Conservation (phyloP, 495 filamentous ascomycete genomes). For the Ramalina peruviana region DNA sequence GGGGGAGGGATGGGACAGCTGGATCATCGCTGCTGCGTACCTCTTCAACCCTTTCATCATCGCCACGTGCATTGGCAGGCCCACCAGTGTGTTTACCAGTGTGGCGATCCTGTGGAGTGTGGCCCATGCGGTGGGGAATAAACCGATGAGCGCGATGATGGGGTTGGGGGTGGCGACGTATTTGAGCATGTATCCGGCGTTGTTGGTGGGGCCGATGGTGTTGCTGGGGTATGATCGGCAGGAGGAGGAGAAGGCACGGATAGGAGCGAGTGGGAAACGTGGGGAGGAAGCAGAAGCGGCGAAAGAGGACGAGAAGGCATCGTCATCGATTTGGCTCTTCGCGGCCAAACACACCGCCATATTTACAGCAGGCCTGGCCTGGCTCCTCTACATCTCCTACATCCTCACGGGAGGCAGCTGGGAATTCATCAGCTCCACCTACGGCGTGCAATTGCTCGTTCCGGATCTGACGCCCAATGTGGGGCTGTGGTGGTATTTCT, state of each 20-base stretch:
- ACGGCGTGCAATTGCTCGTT: conserved; percentile 79
- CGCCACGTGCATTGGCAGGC: conserved; percentile 79
- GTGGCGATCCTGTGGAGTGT: conserved; percentile 75
- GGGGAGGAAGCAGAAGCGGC: neutral
- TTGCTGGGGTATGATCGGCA: conserved; percentile 69
- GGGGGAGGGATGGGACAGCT: conserved; percentile 60
- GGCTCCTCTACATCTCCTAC: conserved; percentile 57
- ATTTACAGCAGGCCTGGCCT: conserved; percentile 31
- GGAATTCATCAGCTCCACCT: conserved; percentile 77
- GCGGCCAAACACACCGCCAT: conserved; percentile 33
- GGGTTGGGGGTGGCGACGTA: conserved; percentile 79
- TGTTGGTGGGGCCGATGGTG: conserved; percentile 70
- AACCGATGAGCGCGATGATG: conserved; percentile 63
- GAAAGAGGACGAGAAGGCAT: neutral
- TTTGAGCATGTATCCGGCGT: conserved; percentile 77
- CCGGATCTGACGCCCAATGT: conserved; percentile 91
- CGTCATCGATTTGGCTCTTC: conserved; percentile 29
- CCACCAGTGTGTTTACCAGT: conserved; percentile 83
- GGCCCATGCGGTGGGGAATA: conserved; percentile 65
- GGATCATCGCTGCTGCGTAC: conserved; percentile 67
- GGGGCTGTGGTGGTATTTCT: conserved; percentile 99
- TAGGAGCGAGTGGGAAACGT: neutral
- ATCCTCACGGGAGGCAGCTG: conserved; percentile 64
- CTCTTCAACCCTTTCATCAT: conserved; percentile 94
- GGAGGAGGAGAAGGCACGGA: conserved; percentile 1